Evolutionary conservation across 495 filamentous ascomycete species (phyloP).

Genomic region (Talaromyces ruber): DNA sequence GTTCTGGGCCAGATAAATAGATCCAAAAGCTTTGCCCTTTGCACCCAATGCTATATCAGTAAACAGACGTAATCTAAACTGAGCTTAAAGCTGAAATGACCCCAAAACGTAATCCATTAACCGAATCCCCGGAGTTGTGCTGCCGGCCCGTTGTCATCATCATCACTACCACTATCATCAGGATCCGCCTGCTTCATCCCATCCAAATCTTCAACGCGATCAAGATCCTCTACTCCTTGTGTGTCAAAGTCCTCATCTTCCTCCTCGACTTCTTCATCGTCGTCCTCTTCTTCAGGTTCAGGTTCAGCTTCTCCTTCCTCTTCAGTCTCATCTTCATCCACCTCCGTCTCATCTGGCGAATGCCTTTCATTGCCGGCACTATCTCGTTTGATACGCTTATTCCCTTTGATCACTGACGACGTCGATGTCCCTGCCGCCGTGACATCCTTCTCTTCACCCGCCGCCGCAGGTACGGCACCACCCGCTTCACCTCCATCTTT

Average conservation of each 20-base stretch:
- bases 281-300: slow-evolving; percentile 6
- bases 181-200: slow-evolving; percentile 27
- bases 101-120: slow-evolving; percentile 4
- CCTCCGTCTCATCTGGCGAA: slow-evolving; percentile 40
- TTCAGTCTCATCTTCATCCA: slow-evolving; percentile 34
- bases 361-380: slow-evolving; percentile 6
- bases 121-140: slow-evolving; percentile 34
- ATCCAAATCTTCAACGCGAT: slow-evolving; percentile 57
- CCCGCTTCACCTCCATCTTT: slow-evolving; percentile 24
- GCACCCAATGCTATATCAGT: neutral
- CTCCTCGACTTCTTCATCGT: slow-evolving; percentile 27
- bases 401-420: slow-evolving; percentile 22
- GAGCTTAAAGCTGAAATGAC: neutral
- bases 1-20: neutral
- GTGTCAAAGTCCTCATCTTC: slow-evolving; percentile 30
- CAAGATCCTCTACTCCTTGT: slow-evolving; percentile 47
- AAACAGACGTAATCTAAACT: neutral
- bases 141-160: slow-evolving; percentile 34
- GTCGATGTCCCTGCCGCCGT: neutral
- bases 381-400: slow-evolving; percentile 42
- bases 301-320: slow-evolving; percentile 6
- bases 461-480: slow-evolving; percentile 14
- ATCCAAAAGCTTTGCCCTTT: neutral
- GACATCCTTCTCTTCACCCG: slow-evolving; percentile 31
- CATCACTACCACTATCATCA: slow-evolving; percentile 25